Percentiles rank a stretch among this genome's conserved stretches.
Conservation (phyloP, 164 flowering plant genomes). For the Vitis rupestris region DNA sequence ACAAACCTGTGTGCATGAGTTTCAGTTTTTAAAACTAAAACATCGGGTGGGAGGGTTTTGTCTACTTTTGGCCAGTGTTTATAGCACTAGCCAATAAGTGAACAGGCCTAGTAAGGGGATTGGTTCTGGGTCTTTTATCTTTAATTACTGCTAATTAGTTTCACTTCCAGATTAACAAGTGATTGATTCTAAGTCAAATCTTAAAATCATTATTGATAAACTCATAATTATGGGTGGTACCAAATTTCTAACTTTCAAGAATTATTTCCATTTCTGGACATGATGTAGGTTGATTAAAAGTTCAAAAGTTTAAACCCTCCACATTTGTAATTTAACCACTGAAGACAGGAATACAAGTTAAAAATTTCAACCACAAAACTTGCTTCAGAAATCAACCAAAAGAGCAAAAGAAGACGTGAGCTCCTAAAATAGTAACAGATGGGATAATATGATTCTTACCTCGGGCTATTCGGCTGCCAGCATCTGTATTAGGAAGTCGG, state of each 20-base stretch:
- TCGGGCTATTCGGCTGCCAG: conserved; percentile 32
- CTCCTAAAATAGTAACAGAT: background rate
- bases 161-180: background rate
- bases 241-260: background rate
- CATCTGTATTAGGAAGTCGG: conserved; percentile 25
- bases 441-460: conserved; percentile 44
- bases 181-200: background rate
- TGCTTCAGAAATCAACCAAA: background rate
- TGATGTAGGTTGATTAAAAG: background rate
- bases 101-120: background rate
- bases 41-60: background rate
- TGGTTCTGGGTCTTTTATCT: background rate
- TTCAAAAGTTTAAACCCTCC: background rate
- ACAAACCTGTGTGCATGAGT: too few species aligned
- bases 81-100: background rate
- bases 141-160: background rate
- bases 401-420: background rate
- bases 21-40: background rate
- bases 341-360: background rate
- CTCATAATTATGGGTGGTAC: too few species aligned
- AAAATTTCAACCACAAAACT: conserved; percentile 1
- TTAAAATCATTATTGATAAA: too few species aligned
- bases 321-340: background rate
- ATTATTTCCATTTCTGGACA: background rate
- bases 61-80: background rate